These are phyloP conservation scores for Phytophthora colocasiae DNA, from an alignment of 352 stramenopile species.

Conservation along the genomic window DNA sequence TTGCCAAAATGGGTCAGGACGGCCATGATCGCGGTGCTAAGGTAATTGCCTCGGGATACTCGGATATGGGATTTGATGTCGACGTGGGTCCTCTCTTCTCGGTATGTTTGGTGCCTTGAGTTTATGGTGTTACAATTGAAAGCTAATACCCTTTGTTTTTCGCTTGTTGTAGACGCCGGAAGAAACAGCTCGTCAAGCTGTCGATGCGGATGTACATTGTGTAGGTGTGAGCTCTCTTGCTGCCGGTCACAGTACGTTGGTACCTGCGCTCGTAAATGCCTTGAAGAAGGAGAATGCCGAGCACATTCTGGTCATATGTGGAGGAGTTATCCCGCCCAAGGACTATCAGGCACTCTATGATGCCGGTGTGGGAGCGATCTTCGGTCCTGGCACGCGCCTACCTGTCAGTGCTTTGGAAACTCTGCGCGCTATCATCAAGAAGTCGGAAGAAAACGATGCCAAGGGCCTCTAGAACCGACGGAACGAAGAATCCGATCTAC, in stretches of 20 bases:
- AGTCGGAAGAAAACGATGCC: slow-evolving; percentile 51
- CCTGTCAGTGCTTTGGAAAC: slow-evolving; percentile 77
- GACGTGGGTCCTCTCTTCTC: slow-evolving; percentile 97
- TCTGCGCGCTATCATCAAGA: slow-evolving; percentile 62
- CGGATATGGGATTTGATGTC: slow-evolving; percentile 98
- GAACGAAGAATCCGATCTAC: slow-evolving; percentile 8
- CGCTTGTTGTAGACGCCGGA: slow-evolving; percentile 49
- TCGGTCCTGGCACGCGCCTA: slow-evolving; percentile 95
- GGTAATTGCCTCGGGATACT: slow-evolving; percentile 96
- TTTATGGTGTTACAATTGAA: neutral
- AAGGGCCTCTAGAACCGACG: slow-evolving; percentile 37
- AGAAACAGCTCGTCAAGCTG: slow-evolving; percentile 74
- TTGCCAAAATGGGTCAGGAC: slow-evolving; percentile 97
- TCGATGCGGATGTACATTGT: slow-evolving; percentile 97
- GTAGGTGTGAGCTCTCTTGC: slow-evolving; percentile 93
- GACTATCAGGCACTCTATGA: slow-evolving; percentile 97
- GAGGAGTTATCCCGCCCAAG: slow-evolving; percentile 96
- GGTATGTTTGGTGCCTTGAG: slow-evolving; percentile 32
- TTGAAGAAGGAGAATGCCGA: slow-evolving; percentile 92
- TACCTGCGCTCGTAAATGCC: slow-evolving; percentile 93
- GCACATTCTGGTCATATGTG: slow-evolving; percentile 95
- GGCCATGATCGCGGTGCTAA: slow-evolving; percentile 97
- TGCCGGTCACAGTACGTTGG: slow-evolving; percentile 95
- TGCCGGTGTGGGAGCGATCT: slow-evolving; percentile 92
- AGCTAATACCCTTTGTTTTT: slow-evolving; percentile 1